Evolutionary conservation across 225 moss, liverwort and hornwort genomes (phyloP).

Genomic region (Physcomitrellopsis africana): DNA sequence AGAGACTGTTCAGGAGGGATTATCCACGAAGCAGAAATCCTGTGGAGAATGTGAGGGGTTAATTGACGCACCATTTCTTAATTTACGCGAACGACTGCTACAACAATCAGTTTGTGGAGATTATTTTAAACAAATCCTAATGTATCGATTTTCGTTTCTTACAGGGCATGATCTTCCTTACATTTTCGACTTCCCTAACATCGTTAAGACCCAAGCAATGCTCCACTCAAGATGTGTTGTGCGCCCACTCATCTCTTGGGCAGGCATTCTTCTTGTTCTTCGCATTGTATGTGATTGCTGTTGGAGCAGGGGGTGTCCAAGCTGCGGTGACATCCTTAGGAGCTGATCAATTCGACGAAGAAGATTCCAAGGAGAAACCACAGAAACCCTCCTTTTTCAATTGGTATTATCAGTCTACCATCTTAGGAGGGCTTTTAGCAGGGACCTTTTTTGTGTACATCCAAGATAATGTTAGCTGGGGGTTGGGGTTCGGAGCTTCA

Average conservation of each 20-base stretch:
- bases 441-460: constrained; percentile 70
- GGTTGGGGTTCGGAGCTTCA: constrained; percentile 71
- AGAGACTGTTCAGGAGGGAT: too few relatives aligned
- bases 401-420: constrained; percentile 75
- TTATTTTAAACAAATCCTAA: too few relatives aligned
- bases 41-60: background rate
- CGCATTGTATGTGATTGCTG: constrained; percentile 67
- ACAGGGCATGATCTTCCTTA: constrained; percentile 73
- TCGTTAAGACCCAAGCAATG: constrained; percentile 73
- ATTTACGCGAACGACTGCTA: too few relatives aligned
- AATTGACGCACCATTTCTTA: too few relatives aligned
- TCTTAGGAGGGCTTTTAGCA: constrained; percentile 68
- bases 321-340: constrained; percentile 75
- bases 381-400: constrained; percentile 81
- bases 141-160: background rate
- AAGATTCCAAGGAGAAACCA: constrained; percentile 52
- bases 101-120: too few relatives aligned
- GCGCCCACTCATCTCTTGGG: constrained; percentile 56
- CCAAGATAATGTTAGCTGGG: constrained; percentile 82
- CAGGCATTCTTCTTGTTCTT: constrained; percentile 59
- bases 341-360: constrained; percentile 88
- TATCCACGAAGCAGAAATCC: too few relatives aligned
- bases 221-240: constrained; percentile 49
- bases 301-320: constrained; percentile 68
- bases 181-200: constrained; percentile 57